phyloP scores from a whole-genome alignment of 2,329 filamentous ascomycete species.

The Gnomoniopsis sp. region DNA sequence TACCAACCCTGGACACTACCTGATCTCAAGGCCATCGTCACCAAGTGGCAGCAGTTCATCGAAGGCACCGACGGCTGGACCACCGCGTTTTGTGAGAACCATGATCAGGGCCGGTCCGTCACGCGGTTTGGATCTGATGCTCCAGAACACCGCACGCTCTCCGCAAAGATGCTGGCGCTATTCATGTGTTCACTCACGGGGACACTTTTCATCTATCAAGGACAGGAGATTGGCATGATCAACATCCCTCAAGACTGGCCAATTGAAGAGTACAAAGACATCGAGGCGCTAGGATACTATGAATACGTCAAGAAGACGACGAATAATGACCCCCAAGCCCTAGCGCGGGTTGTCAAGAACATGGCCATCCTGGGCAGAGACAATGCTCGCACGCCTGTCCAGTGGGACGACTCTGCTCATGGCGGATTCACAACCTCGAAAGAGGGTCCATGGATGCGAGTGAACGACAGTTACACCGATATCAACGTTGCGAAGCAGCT shows the following conservation, averaged over 20 bases:
- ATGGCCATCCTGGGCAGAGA: conserved; percentile 61
- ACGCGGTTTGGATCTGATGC: conserved; percentile 47
- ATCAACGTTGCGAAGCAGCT: conserved; percentile 55
- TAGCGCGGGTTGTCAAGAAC: conserved; percentile 45
- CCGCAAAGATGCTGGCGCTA: conserved; percentile 53
- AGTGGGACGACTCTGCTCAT: conserved; percentile 55
- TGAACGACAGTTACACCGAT: conserved; percentile 52
- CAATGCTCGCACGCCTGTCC: conserved; percentile 65
- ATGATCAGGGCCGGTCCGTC: conserved; percentile 57
- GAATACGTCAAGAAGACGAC: conserved; percentile 21
- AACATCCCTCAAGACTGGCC: conserved; percentile 49
- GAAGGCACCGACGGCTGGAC: conserved; percentile 54
- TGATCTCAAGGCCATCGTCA: conserved; percentile 44
- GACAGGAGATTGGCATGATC: conserved; percentile 58
- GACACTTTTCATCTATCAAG: conserved; percentile 58
- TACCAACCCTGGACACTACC: conserved; percentile 47
- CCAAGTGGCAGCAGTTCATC: conserved; percentile 49
- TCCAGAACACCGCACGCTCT: conserved; percentile 37
- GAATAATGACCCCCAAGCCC: conserved; percentile 30
- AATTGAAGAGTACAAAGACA: conserved; percentile 45
- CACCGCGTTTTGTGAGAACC: conserved; percentile 61
- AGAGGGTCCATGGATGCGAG: conserved; percentile 55
- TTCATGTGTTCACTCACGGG: conserved; percentile 45
- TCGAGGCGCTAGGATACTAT: conserved; percentile 49
- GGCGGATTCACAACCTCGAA: conserved; percentile 58